Percentiles rank a stretch among this genome's conserved stretches.
phyloP scores from a whole-genome alignment of 345 rosid species.

The Eucalyptus pauciflora region DNA sequence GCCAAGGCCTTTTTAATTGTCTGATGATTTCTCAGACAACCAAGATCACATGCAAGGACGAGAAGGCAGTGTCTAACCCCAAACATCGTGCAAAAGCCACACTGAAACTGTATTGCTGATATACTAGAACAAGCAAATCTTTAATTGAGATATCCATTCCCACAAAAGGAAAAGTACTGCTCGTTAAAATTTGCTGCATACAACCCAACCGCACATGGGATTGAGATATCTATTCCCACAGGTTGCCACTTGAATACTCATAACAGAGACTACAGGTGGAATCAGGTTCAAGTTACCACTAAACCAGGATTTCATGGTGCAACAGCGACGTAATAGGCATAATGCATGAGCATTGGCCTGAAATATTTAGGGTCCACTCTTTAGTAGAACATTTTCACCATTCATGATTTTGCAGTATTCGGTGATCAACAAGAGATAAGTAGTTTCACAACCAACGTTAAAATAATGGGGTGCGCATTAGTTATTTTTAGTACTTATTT shows the following conservation, averaged over 20 bases:
- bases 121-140: not conserved
- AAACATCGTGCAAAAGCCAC: not conserved
- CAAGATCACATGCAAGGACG: not conserved
- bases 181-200: not conserved
- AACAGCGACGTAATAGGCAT: not conserved
- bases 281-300: not conserved
- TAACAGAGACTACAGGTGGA: not conserved
- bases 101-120: not conserved
- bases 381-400: conserved; percentile 1
- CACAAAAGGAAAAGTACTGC: not conserved
- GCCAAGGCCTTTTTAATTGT: not conserved
- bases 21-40: not conserved
- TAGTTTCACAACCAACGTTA: no score
- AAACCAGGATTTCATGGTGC: not conserved
- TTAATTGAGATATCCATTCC: not conserved
- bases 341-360: not conserved
- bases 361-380: not conserved
- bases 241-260: not conserved
- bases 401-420: conserved; percentile 11
- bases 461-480: not conserved
- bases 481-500: not conserved
- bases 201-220: not conserved
- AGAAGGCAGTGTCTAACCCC: not conserved
- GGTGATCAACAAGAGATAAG: not conserved
- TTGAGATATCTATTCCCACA: not conserved